Evolutionary conservation across 2,329 filamentous ascomycete species (phyloP), one percentile per base, ranked within the genome.

Genomic region (Penicillium freii): DNA sequence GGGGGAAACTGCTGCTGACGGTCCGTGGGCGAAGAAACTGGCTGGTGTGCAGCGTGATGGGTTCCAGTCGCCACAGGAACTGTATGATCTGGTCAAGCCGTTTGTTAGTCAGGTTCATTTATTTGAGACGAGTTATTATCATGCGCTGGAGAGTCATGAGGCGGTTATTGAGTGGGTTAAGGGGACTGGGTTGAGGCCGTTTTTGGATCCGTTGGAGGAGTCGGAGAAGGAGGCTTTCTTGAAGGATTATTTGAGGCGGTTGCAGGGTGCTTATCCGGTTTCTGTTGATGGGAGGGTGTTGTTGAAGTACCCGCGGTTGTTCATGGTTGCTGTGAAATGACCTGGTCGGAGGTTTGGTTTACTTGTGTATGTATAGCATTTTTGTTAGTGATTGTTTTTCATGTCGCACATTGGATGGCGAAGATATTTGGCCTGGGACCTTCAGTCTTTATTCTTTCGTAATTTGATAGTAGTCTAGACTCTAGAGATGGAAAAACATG

Each of bases 121-220:
- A 1, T 87, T 83, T 81, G 77, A 80, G 43, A 82, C 81, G 1
- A 67, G 71, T 40, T 87, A 87, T 60, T 71, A 79, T 27, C 84
- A 86, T 66, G 68, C 78, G 0, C 66, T 86, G 56, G 72, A 76
- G 3, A 76, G 73, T 23, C 81, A 81, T 21, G 60, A 69, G 13
- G 80, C 75, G 1, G 81, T 87, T 42, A 79, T 86, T 6, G 83
- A 85, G 67, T 87, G 84, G 84, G 80, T 86, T 3, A 81, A 80
- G 61, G 81, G 82, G 0, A 84, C 82, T 0, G 84, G 82, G 0
- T 66, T 87, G 62, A 75, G 78, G 62, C 84, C 84, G 0, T 87
- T 78, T 62, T 51, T 86, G 53, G 76, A 84, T 45, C 72, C 75
- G 4, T 71, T 86, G 38, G 68, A 71, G 1, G 63, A 66, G 4